phyloP scores from a whole-genome alignment of 1,139 yeast genomes.

The Suhomyces yuchorum region DNA sequence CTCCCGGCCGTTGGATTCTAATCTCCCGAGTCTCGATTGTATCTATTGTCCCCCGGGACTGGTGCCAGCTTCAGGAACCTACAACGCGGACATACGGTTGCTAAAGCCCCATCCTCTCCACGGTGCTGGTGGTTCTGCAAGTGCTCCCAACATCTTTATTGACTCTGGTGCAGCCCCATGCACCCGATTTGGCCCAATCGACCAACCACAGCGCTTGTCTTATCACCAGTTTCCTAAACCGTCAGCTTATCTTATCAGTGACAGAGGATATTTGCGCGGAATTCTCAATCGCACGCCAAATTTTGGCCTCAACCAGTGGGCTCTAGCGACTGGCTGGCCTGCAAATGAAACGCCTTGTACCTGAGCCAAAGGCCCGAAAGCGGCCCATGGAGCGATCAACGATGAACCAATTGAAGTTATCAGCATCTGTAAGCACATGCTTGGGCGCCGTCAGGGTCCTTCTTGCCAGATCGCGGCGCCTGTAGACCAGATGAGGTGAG shows the following conservation, averaged over 20 bases:
- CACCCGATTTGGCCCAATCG: neutral
- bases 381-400: neutral
- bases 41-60: too few species aligned
- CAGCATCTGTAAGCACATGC: neutral
- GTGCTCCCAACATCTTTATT: neutral
- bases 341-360: neutral
- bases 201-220: neutral
- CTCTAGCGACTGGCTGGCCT: neutral
- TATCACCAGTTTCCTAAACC: neutral
- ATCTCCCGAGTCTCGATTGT: too few species aligned
- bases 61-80: too few species aligned
- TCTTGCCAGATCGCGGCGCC: neutral
- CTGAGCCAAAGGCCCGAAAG: slow-evolving; percentile 1
- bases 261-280: neutral
- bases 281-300: neutral
- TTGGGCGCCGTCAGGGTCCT: neutral
- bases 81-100: too few species aligned
- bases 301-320: neutral
- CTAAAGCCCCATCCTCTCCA: too few species aligned
- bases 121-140: too few species aligned
- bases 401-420: neutral
- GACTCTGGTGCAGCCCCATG: neutral
- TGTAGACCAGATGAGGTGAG: neutral
- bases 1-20: too few species aligned
- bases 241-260: neutral